These are phyloP conservation scores for Yarrowia galli DNA, from an alignment of 1,139 yeast species.

Conservation along the genomic window DNA sequence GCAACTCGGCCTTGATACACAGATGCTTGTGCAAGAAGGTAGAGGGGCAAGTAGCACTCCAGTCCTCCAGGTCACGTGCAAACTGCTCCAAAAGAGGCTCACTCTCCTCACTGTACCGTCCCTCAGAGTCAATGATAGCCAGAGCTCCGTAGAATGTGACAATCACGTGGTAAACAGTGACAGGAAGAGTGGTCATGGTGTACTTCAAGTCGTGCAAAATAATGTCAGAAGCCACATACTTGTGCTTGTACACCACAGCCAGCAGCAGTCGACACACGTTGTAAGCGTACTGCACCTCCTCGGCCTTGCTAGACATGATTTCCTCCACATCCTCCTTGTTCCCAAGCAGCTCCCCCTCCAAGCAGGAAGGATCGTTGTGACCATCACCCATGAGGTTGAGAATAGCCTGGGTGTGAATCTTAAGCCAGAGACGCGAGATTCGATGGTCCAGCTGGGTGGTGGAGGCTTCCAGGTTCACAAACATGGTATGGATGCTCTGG, in stretches of 20 bases:
- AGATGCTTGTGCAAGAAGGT: constrained; percentile 54
- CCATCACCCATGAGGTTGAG: constrained; percentile 46
- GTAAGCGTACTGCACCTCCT: constrained; percentile 46
- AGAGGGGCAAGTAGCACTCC: constrained; percentile 53
- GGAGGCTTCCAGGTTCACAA: constrained; percentile 45
- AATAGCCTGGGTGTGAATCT: constrained; percentile 46
- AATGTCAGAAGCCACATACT: constrained; percentile 46
- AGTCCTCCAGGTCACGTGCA: constrained; percentile 49
- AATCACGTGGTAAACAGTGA: constrained; percentile 47
- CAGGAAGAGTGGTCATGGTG: constrained; percentile 45
- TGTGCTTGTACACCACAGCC: constrained; percentile 46
- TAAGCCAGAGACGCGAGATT: constrained; percentile 47
- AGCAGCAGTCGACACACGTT: constrained; percentile 45
- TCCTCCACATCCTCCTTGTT: constrained; percentile 41
- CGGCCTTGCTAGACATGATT: constrained; percentile 42
- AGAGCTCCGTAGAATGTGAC: constrained; percentile 48
- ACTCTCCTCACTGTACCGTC: constrained; percentile 42
- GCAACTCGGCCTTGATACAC: constrained; percentile 52
- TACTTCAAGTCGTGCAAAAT: constrained; percentile 45
- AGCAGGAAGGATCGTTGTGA: constrained; percentile 44
- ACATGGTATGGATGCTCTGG: constrained; percentile 45
- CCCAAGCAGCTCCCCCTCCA: constrained; percentile 45
- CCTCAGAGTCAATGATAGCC: constrained; percentile 46
- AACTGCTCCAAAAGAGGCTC: constrained; percentile 43
- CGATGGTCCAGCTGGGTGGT: constrained; percentile 46